Evolutionary conservation across 768 basidiomycete genomes (phyloP).

Genomic region (Kwoniella sp.): DNA sequence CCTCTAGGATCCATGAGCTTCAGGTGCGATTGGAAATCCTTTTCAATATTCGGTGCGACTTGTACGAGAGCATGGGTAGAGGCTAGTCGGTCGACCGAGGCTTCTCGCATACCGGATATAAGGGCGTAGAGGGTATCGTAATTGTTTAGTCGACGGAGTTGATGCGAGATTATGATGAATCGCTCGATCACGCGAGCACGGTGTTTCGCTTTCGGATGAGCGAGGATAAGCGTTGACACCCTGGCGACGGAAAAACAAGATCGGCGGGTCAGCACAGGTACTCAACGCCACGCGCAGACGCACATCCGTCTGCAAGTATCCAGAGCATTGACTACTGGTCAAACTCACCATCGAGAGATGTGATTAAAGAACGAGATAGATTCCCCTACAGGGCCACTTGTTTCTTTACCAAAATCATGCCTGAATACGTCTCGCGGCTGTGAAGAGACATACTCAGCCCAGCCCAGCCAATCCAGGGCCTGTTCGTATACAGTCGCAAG

Average conservation of each 20-base stretch:
- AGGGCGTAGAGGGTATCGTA: slow-evolving; percentile 90
- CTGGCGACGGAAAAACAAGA: slow-evolving; percentile 57
- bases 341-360: slow-evolving; percentile 73
- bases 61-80: slow-evolving; percentile 74
- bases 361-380: slow-evolving; percentile 80
- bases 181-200: slow-evolving; percentile 85
- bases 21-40: slow-evolving; percentile 79
- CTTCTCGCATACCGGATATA: slow-evolving; percentile 87
- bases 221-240: slow-evolving; percentile 87
- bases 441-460: no score
- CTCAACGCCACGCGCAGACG: not conserved
- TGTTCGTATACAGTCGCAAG: no score
- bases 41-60: slow-evolving; percentile 67
- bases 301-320: no score
- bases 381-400: slow-evolving; percentile 69
- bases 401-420: slow-evolving; percentile 68
- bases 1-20: slow-evolving; percentile 77
- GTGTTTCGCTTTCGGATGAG: slow-evolving; percentile 73
- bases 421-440: slow-evolving; percentile 87
- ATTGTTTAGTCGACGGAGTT: slow-evolving; percentile 80
- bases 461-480: no score
- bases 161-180: slow-evolving; percentile 78
- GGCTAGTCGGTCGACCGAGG: slow-evolving; percentile 71
- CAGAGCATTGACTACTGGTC: slow-evolving; percentile 1
- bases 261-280: slow-evolving; percentile 5